A percentile compares a stretch with the other conserved stretches of the same genome.
Conservation (phyloP, 2,329 filamentous ascomycete species). For the Trichoderma aggressivum region DNA sequence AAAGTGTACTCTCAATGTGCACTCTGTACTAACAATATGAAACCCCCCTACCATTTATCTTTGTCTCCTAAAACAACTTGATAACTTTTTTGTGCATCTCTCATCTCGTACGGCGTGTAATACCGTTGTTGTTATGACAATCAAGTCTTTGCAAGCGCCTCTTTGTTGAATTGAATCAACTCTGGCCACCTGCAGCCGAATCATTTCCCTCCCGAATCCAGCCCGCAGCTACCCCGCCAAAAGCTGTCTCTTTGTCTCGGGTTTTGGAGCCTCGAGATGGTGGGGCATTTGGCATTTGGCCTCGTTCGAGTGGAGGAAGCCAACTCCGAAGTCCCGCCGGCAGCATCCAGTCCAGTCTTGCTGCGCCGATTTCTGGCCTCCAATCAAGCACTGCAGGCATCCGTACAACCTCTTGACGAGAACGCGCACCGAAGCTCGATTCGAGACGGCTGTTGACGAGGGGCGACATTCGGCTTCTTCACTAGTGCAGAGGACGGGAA, state of each 20-base stretch:
- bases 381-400: slow-evolving; percentile 5
- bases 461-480: neutral
- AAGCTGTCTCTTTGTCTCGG: neutral
- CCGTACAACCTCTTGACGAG: neutral
- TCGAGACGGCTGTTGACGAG: slow-evolving; percentile 4
- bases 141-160: neutral
- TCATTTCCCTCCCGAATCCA: neutral
- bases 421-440: slow-evolving; percentile 5
- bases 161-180: neutral
- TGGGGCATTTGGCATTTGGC: neutral
- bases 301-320: slow-evolving; percentile 19
- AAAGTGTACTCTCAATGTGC: neutral
- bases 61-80: neutral
- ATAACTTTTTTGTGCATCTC: neutral
- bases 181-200: neutral
- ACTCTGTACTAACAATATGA: neutral
- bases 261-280: neutral
- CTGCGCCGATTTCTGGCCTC: slow-evolving; percentile 15
- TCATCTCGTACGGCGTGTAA: neutral
- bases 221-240: slow-evolving; percentile 12
- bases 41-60: neutral
- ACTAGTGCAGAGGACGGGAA: neutral
- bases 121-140: neutral
- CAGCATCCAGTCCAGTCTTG: neutral
- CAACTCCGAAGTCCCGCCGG: slow-evolving; percentile 26